phyloP scores from a whole-genome alignment of 2,329 filamentous ascomycete genomes.

The Helotiales sp. region DNA sequence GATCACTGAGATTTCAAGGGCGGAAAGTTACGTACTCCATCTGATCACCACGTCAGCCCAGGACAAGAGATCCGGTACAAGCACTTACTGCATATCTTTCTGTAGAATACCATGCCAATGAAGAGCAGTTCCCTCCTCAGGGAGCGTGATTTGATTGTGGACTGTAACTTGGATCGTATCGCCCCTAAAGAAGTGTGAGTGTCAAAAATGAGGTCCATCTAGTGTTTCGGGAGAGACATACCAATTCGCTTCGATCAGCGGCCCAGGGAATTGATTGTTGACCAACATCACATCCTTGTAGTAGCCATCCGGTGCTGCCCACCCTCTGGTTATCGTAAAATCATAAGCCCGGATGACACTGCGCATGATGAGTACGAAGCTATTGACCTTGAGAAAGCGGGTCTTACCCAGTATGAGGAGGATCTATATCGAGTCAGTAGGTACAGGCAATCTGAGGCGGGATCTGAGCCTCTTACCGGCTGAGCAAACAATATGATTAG shows the following conservation, averaged over 20 bases:
- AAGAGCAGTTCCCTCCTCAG: constrained; percentile 45
- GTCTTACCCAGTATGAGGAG: constrained; percentile 4
- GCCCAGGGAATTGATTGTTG: constrained; percentile 4
- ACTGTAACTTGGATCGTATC: constrained; percentile 64
- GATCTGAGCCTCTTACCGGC: neutral
- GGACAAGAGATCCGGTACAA: no score
- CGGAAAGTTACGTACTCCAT: no score
- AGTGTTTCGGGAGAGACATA: neutral
- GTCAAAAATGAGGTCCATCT: neutral
- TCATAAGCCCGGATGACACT: constrained; percentile 4
- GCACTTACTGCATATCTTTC: constrained; percentile 32
- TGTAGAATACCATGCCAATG: constrained; percentile 59
- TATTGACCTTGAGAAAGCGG: no score
- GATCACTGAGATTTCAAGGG: no score
- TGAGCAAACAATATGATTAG: neutral
- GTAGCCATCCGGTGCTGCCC: constrained; percentile 5
- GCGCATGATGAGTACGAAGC: neutral
- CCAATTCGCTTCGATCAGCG: constrained; percentile 8
- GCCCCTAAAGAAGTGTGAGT: constrained; percentile 31
- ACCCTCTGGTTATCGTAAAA: constrained; percentile 1
- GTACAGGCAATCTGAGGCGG: neutral
- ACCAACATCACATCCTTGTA: constrained; percentile 12
- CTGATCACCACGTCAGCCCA: neutral
- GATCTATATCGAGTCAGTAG: neutral
- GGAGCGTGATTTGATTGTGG: constrained; percentile 66